A percentile compares a stretch with the other conserved stretches of the same genome.
phyloP scores from a whole-genome alignment of 495 filamentous ascomycete genomes.

The Beverwykella pulmonaria region DNA sequence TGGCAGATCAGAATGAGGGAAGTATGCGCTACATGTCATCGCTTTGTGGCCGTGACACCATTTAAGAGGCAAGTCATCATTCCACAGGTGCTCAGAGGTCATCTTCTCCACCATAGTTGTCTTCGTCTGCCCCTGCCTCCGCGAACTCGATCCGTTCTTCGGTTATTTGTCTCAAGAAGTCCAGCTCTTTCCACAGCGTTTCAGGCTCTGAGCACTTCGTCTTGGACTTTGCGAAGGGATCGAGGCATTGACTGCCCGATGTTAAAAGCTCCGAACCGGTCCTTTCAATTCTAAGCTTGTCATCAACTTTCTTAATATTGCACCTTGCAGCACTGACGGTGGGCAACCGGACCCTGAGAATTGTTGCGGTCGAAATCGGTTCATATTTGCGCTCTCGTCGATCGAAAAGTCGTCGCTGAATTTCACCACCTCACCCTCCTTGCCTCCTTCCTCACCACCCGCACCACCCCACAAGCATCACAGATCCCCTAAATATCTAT shows the following conservation, averaged over 20 bases:
- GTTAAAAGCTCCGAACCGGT: constrained; percentile 8
- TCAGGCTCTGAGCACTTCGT: constrained; percentile 20
- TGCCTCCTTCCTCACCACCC: no score
- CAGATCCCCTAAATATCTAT: no score
- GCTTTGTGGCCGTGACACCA: not conserved
- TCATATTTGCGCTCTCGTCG: not conserved
- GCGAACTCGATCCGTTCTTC: constrained; percentile 14
- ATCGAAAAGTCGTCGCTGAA: not conserved
- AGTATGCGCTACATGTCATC: not conserved
- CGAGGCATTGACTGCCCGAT: constrained; percentile 6
- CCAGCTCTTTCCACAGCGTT: constrained; percentile 16
- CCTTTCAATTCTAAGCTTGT: constrained; percentile 14
- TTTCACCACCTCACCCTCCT: no score
- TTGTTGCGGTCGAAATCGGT: not conserved
- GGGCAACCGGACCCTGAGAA: not conserved
- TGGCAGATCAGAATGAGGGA: not conserved
- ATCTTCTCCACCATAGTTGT: constrained; percentile 1
- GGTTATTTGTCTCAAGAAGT: constrained; percentile 12
- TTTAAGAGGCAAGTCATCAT: not conserved
- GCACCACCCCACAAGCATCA: no score
- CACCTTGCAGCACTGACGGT: not conserved
- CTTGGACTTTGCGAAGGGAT: constrained; percentile 4
- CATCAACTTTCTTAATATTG: constrained; percentile 9
- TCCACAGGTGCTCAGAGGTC: not conserved
- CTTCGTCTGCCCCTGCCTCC: constrained; percentile 10